Conservation (phyloP, 2,329 filamentous ascomycete species). For the Daldinia sp. region DNA sequence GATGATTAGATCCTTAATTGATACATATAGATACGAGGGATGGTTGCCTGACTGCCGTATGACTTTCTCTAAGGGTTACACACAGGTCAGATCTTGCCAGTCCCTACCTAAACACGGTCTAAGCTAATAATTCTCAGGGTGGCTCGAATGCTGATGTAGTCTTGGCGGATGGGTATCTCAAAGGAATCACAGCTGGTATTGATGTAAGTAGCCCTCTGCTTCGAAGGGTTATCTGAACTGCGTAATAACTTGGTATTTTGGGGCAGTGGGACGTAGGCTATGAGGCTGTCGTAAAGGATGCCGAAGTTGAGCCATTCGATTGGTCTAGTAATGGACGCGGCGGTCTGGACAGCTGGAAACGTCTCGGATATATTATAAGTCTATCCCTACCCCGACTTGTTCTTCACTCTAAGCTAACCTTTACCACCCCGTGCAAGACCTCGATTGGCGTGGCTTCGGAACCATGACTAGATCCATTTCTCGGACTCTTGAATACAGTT, state of each 20-base stretch:
- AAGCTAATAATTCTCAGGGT: conserved; percentile 60
- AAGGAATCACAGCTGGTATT: conserved; percentile 71
- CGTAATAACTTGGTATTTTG: conserved; percentile 31
- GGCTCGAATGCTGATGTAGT: conserved; percentile 80
- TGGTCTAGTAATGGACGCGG: conserved; percentile 79
- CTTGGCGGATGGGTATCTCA: conserved; percentile 75
- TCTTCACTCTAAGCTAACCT: background rate
- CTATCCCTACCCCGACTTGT: background rate
- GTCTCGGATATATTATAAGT: conserved; percentile 70
- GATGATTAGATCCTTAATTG: conserved; percentile 78
- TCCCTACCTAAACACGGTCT: background rate
- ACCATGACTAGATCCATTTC: conserved; percentile 78
- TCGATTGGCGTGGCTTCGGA: conserved; percentile 74
- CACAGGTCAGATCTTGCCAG: conserved; percentile 60
- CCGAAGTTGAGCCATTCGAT: conserved; percentile 75
- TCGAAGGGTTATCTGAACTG: no score
- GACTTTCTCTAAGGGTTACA: conserved; percentile 79
- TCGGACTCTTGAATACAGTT: conserved; percentile 81
- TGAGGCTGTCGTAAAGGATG: conserved; percentile 77
- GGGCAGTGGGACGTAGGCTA: conserved; percentile 74
- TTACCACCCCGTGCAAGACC: conserved; percentile 69
- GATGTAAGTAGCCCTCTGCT: conserved; percentile 51
- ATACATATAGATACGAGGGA: conserved; percentile 76
- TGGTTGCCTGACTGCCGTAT: conserved; percentile 82
- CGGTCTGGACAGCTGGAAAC: conserved; percentile 78